Conservation (phyloP, 805 yeast species). For the Yamadazyma philogaea region DNA sequence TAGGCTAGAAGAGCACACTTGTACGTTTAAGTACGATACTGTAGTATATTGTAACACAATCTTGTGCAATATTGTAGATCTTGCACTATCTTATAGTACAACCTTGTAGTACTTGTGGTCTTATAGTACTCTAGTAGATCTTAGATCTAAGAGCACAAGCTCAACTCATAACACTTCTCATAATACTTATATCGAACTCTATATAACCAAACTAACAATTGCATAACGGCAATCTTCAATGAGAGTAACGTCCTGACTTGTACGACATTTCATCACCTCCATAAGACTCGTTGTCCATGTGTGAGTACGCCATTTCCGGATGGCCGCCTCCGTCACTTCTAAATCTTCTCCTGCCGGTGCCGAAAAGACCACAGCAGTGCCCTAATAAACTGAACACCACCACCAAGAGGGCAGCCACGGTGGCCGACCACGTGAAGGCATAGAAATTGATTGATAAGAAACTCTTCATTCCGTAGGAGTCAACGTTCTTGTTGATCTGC, state of each 20-base stretch:
- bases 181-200: too few species aligned
- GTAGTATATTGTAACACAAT: too few species aligned
- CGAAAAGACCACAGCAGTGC: constrained; percentile 40
- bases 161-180: not conserved
- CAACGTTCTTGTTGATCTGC: constrained; percentile 48
- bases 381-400: constrained; percentile 34
- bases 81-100: too few species aligned
- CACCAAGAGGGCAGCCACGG: constrained; percentile 41
- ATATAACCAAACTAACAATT: too few species aligned
- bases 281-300: constrained; percentile 5
- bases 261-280: constrained; percentile 6
- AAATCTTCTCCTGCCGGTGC: constrained; percentile 28
- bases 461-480: constrained; percentile 54
- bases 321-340: constrained; percentile 17
- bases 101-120: too few species aligned
- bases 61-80: too few species aligned
- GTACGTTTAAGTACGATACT: too few species aligned
- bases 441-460: constrained; percentile 48
- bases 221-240: too few species aligned
- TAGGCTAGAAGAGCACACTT: too few species aligned
- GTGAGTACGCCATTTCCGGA: constrained; percentile 26
- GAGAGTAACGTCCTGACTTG: constrained; percentile 5
- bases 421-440: constrained; percentile 65
- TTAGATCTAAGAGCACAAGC: too few species aligned
- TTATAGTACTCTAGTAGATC: too few species aligned